Evolutionary conservation across 2,329 filamentous ascomycete species (phyloP).

Genomic region (Zymoseptoria ardabiliae): DNA sequence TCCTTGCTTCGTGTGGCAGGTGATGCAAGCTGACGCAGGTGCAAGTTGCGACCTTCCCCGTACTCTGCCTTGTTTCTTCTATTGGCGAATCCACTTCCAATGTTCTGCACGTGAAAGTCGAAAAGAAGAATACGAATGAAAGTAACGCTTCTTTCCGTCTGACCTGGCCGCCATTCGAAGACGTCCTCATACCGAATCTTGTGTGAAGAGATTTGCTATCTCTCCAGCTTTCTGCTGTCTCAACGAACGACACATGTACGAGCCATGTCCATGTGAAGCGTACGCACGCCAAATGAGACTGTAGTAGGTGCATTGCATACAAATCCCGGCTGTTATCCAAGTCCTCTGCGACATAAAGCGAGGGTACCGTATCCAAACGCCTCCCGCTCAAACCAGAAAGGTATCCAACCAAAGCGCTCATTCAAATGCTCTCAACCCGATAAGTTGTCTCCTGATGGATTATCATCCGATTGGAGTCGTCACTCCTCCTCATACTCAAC

Average conservation of each 20-base stretch:
- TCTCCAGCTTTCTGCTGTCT: no score
- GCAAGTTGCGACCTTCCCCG: background rate
- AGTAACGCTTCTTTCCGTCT: no score
- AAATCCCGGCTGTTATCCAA: no score
- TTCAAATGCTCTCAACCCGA: constrained; percentile 12
- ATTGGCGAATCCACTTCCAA: background rate
- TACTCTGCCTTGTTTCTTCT: background rate
- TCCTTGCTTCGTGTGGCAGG: background rate
- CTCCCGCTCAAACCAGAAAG: background rate
- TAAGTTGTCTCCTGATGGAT: constrained; percentile 15
- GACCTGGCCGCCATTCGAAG: no score
- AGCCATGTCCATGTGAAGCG: no score
- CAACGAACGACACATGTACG: no score
- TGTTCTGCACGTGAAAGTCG: no score
- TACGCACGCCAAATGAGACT: no score
- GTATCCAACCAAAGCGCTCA: background rate
- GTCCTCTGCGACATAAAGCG: background rate
- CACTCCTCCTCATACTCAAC: constrained; percentile 6
- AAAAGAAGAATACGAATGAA: no score
- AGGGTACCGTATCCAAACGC: background rate
- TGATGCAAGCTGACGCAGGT: background rate
- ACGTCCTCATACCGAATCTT: no score
- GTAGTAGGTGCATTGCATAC: no score
- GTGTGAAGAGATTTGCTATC: no score
- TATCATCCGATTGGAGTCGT: constrained; percentile 16